Percentiles rank a stretch among this genome's conserved stretches.
Conservation (phyloP, 352 stramenopile species). For the Achlya hypogyna region DNA sequence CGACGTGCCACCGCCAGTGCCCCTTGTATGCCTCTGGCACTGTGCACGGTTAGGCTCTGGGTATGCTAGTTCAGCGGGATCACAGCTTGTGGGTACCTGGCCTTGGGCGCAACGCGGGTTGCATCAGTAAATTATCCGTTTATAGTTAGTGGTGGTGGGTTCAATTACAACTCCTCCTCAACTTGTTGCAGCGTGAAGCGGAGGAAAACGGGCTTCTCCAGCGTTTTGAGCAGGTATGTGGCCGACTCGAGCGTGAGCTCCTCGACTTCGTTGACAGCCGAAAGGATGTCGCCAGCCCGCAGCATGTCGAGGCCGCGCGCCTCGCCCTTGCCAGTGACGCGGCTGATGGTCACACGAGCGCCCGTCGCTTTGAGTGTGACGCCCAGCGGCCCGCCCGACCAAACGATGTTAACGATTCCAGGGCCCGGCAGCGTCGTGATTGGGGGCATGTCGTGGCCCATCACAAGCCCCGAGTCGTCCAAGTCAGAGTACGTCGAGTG, state of each 20-base stretch:
- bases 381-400: constrained; percentile 3
- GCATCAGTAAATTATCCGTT: too few species aligned
- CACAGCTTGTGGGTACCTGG: too few species aligned
- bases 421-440: background rate
- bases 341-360: background rate
- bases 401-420: constrained; percentile 10
- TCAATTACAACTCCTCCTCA: constrained; percentile 14
- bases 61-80: too few species aligned
- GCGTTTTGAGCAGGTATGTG: constrained; percentile 7
- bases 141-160: too few species aligned
- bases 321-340: constrained; percentile 16
- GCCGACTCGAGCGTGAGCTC: background rate
- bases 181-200: constrained; percentile 13
- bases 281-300: constrained; percentile 7
- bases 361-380: constrained; percentile 10
- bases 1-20: too few species aligned
- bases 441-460: background rate
- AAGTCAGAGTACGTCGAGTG: constrained; percentile 3
- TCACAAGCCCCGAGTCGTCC: constrained; percentile 11
- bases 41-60: too few species aligned
- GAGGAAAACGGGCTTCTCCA: constrained; percentile 9
- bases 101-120: too few species aligned
- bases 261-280: constrained; percentile 14
- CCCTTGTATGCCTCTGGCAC: too few species aligned
- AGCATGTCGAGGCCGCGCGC: background rate